Conservation (phyloP, 495 filamentous ascomycete genomes). For the Extremus antarcticus region DNA sequence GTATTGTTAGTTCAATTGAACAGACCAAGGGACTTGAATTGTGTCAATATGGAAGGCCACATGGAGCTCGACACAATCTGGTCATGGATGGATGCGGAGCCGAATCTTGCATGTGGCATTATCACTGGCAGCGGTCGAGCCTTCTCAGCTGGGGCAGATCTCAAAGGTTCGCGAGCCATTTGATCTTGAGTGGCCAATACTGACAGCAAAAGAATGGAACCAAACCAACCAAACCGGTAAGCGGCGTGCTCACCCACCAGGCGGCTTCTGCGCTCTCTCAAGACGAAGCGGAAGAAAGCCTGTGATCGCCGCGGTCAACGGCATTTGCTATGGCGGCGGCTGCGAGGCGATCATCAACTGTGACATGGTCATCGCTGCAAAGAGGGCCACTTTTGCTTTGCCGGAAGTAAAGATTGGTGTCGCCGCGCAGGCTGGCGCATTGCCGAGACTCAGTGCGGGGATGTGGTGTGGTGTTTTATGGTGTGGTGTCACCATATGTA, state of each 20-base stretch:
- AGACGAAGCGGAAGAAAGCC: slow-evolving; percentile 44
- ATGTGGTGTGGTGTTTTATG: too few species aligned
- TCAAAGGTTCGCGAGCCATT: too few species aligned
- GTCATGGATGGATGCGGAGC: slow-evolving; percentile 48
- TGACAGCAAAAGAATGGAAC: slow-evolving; percentile 2
- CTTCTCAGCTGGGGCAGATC: slow-evolving; percentile 50
- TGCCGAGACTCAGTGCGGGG: slow-evolving; percentile 65
- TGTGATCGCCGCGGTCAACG: slow-evolving; percentile 65
- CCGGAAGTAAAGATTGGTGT: slow-evolving; percentile 64
- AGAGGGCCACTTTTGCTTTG: slow-evolving; percentile 46
- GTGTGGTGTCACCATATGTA: too few species aligned
- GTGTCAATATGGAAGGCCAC: slow-evolving; percentile 41
- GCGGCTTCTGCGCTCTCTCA: slow-evolving; percentile 30
- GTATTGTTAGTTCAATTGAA: background rate
- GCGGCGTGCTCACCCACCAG: slow-evolving; percentile 7
- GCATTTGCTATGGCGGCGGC: slow-evolving; percentile 59
- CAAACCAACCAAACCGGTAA: slow-evolving; percentile 1
- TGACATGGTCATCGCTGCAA: slow-evolving; percentile 54
- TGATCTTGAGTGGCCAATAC: too few species aligned
- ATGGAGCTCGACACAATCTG: slow-evolving; percentile 40
- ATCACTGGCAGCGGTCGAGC: slow-evolving; percentile 44
- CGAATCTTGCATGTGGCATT: slow-evolving; percentile 42
- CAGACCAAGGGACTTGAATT: slow-evolving; percentile 39
- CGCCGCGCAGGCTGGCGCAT: slow-evolving; percentile 55
- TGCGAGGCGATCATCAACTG: slow-evolving; percentile 61